These are phyloP conservation scores for Trichosanthes cucumerina DNA, from an alignment of 306 rosid genomes.

Conservation along the genomic window DNA sequence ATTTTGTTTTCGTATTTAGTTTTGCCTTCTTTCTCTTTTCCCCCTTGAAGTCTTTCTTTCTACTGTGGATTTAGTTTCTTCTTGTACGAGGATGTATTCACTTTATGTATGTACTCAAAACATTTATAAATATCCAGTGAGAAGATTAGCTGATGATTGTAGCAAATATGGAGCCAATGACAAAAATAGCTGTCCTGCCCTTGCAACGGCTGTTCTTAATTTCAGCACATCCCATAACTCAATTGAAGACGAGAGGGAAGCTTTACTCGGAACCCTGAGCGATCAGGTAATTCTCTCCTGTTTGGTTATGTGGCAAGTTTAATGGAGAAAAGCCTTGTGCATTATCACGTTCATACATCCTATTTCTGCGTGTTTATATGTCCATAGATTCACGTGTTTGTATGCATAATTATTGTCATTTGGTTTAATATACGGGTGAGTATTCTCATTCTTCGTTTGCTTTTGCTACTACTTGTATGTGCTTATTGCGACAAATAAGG, in stretches of 20 bases:
- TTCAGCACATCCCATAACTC: conserved; percentile 47
- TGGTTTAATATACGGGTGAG: neutral
- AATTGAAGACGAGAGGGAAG: conserved; percentile 56
- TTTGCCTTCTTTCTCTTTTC: conserved; percentile 6
- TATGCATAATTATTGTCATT: neutral
- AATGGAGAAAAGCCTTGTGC: neutral
- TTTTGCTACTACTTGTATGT: neutral
- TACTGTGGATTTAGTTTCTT: neutral
- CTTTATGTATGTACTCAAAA: conserved; percentile 17
- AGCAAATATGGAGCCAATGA: conserved; percentile 62
- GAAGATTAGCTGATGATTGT: conserved; percentile 68
- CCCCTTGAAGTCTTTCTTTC: neutral
- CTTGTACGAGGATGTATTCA: neutral
- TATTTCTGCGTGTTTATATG: neutral
- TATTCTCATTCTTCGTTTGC: neutral
- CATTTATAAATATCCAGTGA: conserved; percentile 31
- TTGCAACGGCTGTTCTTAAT: conserved; percentile 47
- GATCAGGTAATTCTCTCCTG: conserved; percentile 59
- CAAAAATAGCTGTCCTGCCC: conserved; percentile 30
- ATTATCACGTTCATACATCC: neutral
- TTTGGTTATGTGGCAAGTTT: neutral
- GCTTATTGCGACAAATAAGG: neutral
- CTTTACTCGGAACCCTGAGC: conserved; percentile 46
- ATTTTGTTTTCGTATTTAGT: conserved; percentile 16
- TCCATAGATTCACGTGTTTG: neutral